Base-by-base conservation (phyloP, 2,329 filamentous ascomycete genomes). In the Aspergillus ibericus region DNA sequence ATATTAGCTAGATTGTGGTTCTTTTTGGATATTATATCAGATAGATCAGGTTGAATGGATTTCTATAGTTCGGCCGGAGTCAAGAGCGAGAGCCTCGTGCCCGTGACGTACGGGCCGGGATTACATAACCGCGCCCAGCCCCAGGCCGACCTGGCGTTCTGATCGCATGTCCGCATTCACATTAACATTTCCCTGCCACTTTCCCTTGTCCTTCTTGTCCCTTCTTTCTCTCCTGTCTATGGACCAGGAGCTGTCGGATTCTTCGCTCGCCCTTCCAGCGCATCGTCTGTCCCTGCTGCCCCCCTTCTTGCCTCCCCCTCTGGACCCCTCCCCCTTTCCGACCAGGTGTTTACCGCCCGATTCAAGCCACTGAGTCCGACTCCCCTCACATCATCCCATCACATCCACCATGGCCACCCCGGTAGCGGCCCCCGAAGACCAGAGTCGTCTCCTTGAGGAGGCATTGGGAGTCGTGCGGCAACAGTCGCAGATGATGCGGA, bases 401-500 rank as follows among this genome's bases (percentile, higher is more conserved):
- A 65, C 69, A 62, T 66, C 64, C 68, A 73, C 69, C 64, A 82
- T 83, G 80, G 77, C 80, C 64, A 80, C 69, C 66, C 70, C 76
- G 64, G 85, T 88, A 70, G 82, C 85, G 69, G 83, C 83, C 72
- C 83, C 87, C 66, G 90, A 93, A 79, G 90, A 93, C 79, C 90
- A 88, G 85, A 92, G 91, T 71, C 90, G 93, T 72, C 86, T 99
- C 81, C 88, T 99, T 69, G 95, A 99, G 81, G 95, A 99, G 88
- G 95, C 96, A 72, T 82, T 98, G 78, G 87, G 90, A 62, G 93
- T 96, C 53, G 96, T 99, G 78, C 91, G 93, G 80, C 93, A 98
- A 80, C 96, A 99, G 85, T 95, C 93, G 59, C 87, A 88, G 72
- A 85, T 96, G 75, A 99, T 99, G 95, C 92, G 93, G 81, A 93